Evolutionary conservation across 345 rosid genomes (phyloP).

Genomic region (Cardamine occulta): DNA sequence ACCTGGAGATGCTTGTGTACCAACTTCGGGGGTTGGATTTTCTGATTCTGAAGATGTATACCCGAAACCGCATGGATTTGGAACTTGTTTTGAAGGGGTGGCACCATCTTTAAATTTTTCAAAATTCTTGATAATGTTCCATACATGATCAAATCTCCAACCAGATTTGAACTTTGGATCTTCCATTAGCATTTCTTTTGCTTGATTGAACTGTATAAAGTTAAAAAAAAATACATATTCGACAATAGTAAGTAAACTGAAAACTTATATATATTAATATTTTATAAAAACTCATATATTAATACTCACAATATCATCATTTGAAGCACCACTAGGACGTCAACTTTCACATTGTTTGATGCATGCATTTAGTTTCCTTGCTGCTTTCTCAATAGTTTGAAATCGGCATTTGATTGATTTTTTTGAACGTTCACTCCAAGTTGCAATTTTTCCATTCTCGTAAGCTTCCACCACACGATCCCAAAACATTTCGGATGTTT

Average conservation of each 20-base stretch:
- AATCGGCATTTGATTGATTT: not conserved
- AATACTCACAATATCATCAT: not conserved
- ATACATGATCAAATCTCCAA: constrained; percentile 8
- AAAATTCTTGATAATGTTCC: not conserved
- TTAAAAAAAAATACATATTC: not conserved
- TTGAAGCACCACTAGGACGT: not conserved
- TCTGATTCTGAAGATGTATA: too few species aligned
- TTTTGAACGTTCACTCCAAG: not conserved
- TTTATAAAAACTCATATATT: not conserved
- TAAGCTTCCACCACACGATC: too few species aligned
- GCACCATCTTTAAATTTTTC: not conserved
- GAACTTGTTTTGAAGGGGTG: not conserved
- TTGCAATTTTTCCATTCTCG: not conserved
- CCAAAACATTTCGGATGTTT: too few species aligned
- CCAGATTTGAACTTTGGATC: not conserved
- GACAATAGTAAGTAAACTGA: not conserved
- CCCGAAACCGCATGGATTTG: not conserved
- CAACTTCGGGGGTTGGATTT: too few species aligned
- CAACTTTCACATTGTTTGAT: not conserved
- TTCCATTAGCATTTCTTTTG: not conserved
- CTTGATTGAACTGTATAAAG: not conserved
- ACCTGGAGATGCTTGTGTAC: not conserved
- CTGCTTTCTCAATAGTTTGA: not conserved
- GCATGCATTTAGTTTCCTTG: not conserved
- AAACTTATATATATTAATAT: not conserved